Evolutionary conservation across 2,329 filamentous ascomycete genomes (phyloP), one percentile per base, ranked within the genome.

Genomic region (Talaromyces amestolkiae): DNA sequence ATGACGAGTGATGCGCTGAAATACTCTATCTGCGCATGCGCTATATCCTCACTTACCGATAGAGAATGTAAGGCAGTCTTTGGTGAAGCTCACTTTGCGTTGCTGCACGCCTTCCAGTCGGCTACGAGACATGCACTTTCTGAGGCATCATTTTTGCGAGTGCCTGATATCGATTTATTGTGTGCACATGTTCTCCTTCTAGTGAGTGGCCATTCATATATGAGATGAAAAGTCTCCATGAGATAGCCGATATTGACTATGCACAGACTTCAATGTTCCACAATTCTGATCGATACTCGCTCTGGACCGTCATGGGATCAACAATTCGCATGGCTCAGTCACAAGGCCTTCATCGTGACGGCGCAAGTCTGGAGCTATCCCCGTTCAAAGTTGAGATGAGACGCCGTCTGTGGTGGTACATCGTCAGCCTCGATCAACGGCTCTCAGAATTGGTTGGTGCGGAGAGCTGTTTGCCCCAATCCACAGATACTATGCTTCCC

Each of bases 331-430:
- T 60, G 6, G 58, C 58, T 17, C 58, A 60, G n/a, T 60, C 58
- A 15, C 58, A 60, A 43, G 63, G 66, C 13, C 43, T 85, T 17
- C 83, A 84, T 66, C 80, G 83, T 9, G 84, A 86, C 69, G 83
- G 82, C 3, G 78, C 76, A 10, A 75, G 76, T 35, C 82, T 84
- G 66, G 75, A 76, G 1, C 71, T 85, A 61, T 73, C 76, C 9
- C 80, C 80, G 0, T 83, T 83, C 66, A 82, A 85, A 62, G 80
- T 79, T 0, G 82, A 85, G 67, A 81, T 84, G 77, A 79, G 83
- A 37, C 79, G 83, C 47, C 78, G 83, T 22, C 66, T 84, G 35
- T 85, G 83, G 83, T 83, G 80, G 78, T 79, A 83, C 66, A 77
- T 85, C 33, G 75, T 74, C 61, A 70, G 81, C 22, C 70, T 85